A percentile compares a stretch with the other conserved stretches of the same genome.
Evolutionary conservation across 306 rosid species (phyloP).

Genomic region (Nissolia schottii): DNA sequence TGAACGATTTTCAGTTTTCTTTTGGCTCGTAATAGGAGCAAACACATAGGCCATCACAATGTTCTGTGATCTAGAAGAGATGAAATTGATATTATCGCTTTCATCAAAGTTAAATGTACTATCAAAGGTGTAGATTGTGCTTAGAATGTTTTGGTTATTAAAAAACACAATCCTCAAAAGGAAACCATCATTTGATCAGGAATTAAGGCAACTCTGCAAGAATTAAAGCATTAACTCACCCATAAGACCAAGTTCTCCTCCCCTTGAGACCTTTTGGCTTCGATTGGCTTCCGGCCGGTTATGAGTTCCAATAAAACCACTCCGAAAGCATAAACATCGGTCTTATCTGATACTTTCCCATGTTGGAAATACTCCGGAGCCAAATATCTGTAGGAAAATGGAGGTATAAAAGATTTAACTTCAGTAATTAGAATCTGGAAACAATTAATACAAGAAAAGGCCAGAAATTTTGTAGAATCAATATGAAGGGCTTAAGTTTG

Average conservation of each 20-base stretch:
- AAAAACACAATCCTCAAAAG: conserved; percentile 9
- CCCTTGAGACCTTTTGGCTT: conserved; percentile 64
- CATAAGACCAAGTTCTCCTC: conserved; percentile 92
- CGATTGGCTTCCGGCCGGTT: conserved; percentile 93
- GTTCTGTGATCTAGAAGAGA: not conserved
- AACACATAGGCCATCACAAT: not conserved
- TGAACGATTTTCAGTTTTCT: not conserved
- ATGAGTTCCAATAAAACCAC: conserved; percentile 89
- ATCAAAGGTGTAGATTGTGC: not conserved
- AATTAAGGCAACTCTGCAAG: not conserved
- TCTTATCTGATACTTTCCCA: conserved; percentile 91
- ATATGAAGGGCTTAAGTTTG: conserved; percentile 2
- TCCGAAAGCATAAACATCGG: conserved; percentile 93
- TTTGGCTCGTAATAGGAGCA: not conserved
- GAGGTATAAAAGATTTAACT: not conserved
- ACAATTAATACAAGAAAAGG: not conserved
- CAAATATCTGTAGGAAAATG: conserved; percentile 54
- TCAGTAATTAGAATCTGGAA: not conserved
- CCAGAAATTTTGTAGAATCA: conserved; percentile 4
- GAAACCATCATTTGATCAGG: conserved; percentile 2
- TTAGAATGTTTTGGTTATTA: not conserved
- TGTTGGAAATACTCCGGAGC: conserved; percentile 99
- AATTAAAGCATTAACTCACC: conserved; percentile 50
- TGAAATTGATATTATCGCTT: not conserved
- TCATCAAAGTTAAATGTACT: not conserved